Evolutionary conservation across 768 basidiomycete species (phyloP).

Genomic region (Tricholoma sp.): DNA sequence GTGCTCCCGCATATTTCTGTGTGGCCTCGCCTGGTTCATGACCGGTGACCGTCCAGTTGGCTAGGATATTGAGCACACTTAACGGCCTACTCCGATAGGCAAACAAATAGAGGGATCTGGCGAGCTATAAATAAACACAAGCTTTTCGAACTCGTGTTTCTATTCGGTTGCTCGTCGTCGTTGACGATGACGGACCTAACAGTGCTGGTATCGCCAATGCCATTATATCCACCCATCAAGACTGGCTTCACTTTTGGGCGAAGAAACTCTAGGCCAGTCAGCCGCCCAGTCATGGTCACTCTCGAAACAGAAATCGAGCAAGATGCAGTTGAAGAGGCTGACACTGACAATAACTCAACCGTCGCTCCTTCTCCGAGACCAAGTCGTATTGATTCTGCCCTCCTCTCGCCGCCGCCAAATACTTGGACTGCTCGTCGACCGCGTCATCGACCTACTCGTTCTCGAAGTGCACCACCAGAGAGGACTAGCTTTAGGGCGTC

Average conservation of each 20-base stretch:
- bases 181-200: slow-evolving; percentile 45
- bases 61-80: too few species aligned
- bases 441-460: slow-evolving; percentile 39
- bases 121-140: too few species aligned
- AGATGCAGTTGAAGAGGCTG: slow-evolving; percentile 16
- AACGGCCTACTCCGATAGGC: too few species aligned
- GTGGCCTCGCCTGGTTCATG: too few species aligned
- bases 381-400: slow-evolving; percentile 23
- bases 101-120: too few species aligned
- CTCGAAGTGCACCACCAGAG: slow-evolving; percentile 44
- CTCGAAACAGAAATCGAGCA: slow-evolving; percentile 29
- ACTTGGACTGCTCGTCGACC: slow-evolving; percentile 35
- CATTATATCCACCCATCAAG: slow-evolving; percentile 33
- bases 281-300: slow-evolving; percentile 38
- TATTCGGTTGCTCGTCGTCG: neutral
- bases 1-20: too few species aligned
- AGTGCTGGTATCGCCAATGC: slow-evolving; percentile 44
- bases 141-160: too few species aligned
- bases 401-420: slow-evolving; percentile 45
- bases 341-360: slow-evolving; percentile 2
- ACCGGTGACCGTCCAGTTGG: too few species aligned
- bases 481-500: slow-evolving; percentile 15
- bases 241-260: slow-evolving; percentile 29
- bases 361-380: slow-evolving; percentile 5
- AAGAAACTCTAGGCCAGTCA: slow-evolving; percentile 20